Conservation (phyloP, 2,329 filamentous ascomycete genomes). For the Fusarium humuli region DNA sequence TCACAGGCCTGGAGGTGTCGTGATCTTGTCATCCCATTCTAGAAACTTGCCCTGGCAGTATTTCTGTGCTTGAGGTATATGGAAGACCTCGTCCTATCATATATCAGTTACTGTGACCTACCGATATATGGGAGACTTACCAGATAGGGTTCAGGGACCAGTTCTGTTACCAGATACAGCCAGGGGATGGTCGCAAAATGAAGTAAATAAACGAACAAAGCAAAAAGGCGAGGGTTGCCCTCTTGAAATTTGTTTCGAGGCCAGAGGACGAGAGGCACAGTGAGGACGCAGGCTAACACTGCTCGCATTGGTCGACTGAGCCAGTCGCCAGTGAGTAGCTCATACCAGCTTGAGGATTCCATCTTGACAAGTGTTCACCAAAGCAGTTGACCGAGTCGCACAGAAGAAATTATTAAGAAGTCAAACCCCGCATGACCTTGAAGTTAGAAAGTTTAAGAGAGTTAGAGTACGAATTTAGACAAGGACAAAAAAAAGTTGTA, state of each 20-base stretch:
- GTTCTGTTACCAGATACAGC: slow-evolving; percentile 43
- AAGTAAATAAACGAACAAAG: slow-evolving; percentile 36
- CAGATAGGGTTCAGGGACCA: slow-evolving; percentile 66
- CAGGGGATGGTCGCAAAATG: slow-evolving; percentile 36
- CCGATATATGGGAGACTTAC: slow-evolving; percentile 50
- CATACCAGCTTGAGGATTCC: slow-evolving; percentile 20
- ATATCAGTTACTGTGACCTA: slow-evolving; percentile 27
- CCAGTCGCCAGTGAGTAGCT: neutral
- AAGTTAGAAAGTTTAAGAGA: neutral
- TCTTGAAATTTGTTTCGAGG: slow-evolving; percentile 5
- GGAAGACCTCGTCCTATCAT: slow-evolving; percentile 82
- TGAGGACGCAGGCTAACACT: neutral
- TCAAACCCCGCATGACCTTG: neutral
- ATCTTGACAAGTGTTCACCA: slow-evolving; percentile 47
- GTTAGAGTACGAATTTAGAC: neutral
- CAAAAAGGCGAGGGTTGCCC: neutral
- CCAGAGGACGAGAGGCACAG: slow-evolving; percentile 28
- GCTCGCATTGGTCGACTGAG: neutral
- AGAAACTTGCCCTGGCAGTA: slow-evolving; percentile 81
- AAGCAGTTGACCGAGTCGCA: neutral
- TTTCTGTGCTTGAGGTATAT: slow-evolving; percentile 89
- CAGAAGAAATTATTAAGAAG: neutral
- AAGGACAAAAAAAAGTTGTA: slow-evolving; percentile 1
- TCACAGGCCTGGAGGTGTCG: slow-evolving; percentile 89
- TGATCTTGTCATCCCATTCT: slow-evolving; percentile 97